Percentiles rank a stretch among this genome's conserved stretches.
These are phyloP conservation scores for Lactifluus rugatus DNA, from an alignment of 768 basidiomycete species.

Conservation along the genomic window DNA sequence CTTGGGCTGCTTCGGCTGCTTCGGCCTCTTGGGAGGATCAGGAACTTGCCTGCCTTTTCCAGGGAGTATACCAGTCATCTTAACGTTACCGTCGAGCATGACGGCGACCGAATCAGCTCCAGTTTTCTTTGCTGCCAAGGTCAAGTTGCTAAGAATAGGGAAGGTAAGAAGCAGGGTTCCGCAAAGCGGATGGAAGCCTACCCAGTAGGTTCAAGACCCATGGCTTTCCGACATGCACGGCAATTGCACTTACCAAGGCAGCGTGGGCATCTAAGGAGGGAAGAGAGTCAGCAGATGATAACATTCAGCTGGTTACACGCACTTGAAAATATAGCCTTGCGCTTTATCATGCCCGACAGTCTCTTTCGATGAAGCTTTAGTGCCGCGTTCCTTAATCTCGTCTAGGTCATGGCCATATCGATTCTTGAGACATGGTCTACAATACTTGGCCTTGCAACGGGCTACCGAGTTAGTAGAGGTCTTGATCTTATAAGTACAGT, in stretches of 20 bases:
- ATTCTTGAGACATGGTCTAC: constrained; percentile 56
- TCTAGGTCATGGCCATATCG: constrained; percentile 49
- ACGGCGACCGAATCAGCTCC: constrained; percentile 33
- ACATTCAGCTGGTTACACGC: constrained; percentile 11
- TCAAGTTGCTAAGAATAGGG: constrained; percentile 29
- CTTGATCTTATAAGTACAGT: constrained; percentile 30
- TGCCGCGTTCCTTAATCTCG: constrained; percentile 27
- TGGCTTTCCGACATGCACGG: constrained; percentile 49
- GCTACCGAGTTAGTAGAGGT: constrained; percentile 25
- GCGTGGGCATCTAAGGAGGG: constrained; percentile 47
- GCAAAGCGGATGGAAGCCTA: constrained; percentile 26
- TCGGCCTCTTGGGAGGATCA: constrained; percentile 14
- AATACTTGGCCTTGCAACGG: constrained; percentile 51
- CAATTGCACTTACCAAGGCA: constrained; percentile 65
- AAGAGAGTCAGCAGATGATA: constrained; percentile 14
- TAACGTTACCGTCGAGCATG: constrained; percentile 28
- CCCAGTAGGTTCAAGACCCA: constrained; percentile 54
- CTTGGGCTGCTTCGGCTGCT: constrained; percentile 25
- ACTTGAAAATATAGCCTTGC: constrained; percentile 46
- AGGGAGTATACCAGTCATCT: constrained; percentile 25
- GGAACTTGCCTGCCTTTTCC: constrained; percentile 22
- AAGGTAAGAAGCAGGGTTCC: not conserved
- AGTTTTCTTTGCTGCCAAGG: constrained; percentile 29
- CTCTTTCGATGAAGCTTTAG: constrained; percentile 14
- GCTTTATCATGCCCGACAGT: constrained; percentile 25